These are phyloP conservation scores for Lonicera japonica DNA, from an alignment of 129 eudicot genomes.

Conservation along the genomic window DNA sequence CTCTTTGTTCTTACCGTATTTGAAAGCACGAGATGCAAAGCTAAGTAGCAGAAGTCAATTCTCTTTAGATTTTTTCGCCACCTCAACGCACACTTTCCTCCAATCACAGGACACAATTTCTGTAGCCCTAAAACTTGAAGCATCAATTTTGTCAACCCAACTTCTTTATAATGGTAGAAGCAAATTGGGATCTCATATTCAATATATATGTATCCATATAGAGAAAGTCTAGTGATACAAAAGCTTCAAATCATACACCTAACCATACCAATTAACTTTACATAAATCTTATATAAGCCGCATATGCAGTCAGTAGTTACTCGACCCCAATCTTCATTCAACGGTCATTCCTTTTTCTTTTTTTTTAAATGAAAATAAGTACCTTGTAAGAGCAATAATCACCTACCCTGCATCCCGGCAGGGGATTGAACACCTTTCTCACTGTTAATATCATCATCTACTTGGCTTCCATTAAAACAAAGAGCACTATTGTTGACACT, in stretches of 20 bases:
- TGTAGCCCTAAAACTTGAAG: too few relatives aligned
- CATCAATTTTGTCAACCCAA: too few relatives aligned
- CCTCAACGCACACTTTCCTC: too few relatives aligned
- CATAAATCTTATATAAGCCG: slow-evolving; percentile 14
- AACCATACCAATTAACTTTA: slow-evolving; percentile 18
- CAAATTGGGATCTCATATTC: too few relatives aligned
- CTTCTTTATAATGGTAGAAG: too few relatives aligned
- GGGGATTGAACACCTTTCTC: slow-evolving; percentile 12
- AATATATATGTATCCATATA: too few relatives aligned
- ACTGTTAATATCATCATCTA: slow-evolving; percentile 9
- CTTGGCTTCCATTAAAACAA: slow-evolving; percentile 10
- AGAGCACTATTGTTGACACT: slow-evolving; percentile 30
- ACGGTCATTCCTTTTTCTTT: too few relatives aligned
- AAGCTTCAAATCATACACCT: slow-evolving; percentile 9
- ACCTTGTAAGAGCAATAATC: background rate
- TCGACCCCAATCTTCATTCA: slow-evolving; percentile 3
- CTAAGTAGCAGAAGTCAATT: too few relatives aligned
- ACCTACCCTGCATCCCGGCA: slow-evolving; percentile 9
- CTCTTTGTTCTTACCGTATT: too few relatives aligned
- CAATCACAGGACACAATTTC: too few relatives aligned
- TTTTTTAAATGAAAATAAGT: background rate
- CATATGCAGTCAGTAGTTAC: slow-evolving; percentile 9
- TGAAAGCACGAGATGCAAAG: too few relatives aligned
- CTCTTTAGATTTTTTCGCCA: too few relatives aligned
- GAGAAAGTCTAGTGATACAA: slow-evolving; percentile 16